Base-by-base conservation (phyloP, 495 filamentous ascomycete genomes). In the Rostrohypoxylon terebratum region DNA sequence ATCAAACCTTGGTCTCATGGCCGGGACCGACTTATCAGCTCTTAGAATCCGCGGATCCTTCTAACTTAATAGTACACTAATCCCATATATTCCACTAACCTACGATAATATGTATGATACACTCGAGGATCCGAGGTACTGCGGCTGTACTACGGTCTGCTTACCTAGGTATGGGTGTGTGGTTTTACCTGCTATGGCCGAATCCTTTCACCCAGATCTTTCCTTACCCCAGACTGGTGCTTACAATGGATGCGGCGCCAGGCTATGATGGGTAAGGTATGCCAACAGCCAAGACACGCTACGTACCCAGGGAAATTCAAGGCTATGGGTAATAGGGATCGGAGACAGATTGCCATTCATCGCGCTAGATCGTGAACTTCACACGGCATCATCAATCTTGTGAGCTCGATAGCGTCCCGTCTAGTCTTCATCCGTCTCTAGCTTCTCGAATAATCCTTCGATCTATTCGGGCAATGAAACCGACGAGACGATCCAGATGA, bases 161-260 rank as follows among this genome's bases (percentile, higher is more conserved):
- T 44, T 64, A 61, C 20, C 33, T 63, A 51, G 45, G 31, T 51
- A 51, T 53, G 59, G 40, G n/a, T 63, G 59, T 50, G 21, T 64
- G 36, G 40, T 40, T 34, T 34, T 45, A 31, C 2, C 31, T 21
- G 28, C 36, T 66, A 50, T 57, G 33, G 44, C 45, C 23, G 71
- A 63, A 69, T 74, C 66, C 71, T 63, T 53, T 57, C 28, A 62
- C 38, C 66, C 66, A 74, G 71, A 74, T 74, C 71, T 67, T 74
- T 74, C 47, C 71, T 74, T 74, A 74, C 71, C 71, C 71, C 71
- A 74, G 71, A 74, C 71, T 74, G 71, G 71, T 74, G 71, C 71
- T 74, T 74, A 74, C 71, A 63, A 70, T 74, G 47, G 58, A 74
- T 69, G 71, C 62, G 60, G 71, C 71, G 62, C 71, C 66, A 74